Percentiles rank a stretch among this genome's conserved stretches.
These are phyloP conservation scores for Schwanniomyces occidentalis DNA, from an alignment of 805 yeast species.

Conservation along the genomic window DNA sequence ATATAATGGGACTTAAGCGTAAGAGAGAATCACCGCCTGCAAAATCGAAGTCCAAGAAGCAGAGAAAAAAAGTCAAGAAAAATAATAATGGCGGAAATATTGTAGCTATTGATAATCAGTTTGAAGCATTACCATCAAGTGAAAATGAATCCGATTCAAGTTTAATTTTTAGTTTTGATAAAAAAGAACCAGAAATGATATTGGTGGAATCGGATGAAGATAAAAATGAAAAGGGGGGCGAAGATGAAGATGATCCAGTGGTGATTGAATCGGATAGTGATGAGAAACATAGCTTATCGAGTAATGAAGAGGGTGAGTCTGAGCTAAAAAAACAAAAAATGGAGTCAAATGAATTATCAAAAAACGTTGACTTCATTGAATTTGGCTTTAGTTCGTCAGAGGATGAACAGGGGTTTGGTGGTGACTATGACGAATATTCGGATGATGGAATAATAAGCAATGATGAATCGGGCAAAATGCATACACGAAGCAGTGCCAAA, in stretches of 20 bases:
- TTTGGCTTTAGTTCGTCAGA: conserved; percentile 53
- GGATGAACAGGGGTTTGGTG: conserved; percentile 27
- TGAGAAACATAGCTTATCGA: conserved; percentile 5
- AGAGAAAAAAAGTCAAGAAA: conserved; percentile 19
- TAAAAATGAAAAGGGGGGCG: conserved; percentile 3
- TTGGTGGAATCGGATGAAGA: conserved; percentile 30
- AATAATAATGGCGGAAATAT: conserved; percentile 8
- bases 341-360: conserved; percentile 36
- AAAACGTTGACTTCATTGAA: conserved; percentile 55
- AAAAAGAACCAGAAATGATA: conserved; percentile 23
- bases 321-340: conserved; percentile 10
- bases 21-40: conserved; percentile 20
- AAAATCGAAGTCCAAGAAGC: conserved; percentile 21
- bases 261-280: conserved; percentile 23
- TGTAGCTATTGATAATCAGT: conserved; percentile 19
- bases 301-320: conserved; percentile 6
- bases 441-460: conserved; percentile 37
- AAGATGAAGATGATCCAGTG: conserved; percentile 15
- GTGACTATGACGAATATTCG: conserved; percentile 22
- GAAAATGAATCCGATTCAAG: conserved; percentile 25
- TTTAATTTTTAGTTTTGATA: conserved; percentile 20
- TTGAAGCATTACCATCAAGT: conserved; percentile 18
- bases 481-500: conserved; percentile 22
- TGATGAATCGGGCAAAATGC: conserved; percentile 31
- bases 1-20: conserved; percentile 19